Evolutionary conservation across 768 basidiomycete species (phyloP).

Genomic region (button mushroom (Agaricus bisporus)): DNA sequence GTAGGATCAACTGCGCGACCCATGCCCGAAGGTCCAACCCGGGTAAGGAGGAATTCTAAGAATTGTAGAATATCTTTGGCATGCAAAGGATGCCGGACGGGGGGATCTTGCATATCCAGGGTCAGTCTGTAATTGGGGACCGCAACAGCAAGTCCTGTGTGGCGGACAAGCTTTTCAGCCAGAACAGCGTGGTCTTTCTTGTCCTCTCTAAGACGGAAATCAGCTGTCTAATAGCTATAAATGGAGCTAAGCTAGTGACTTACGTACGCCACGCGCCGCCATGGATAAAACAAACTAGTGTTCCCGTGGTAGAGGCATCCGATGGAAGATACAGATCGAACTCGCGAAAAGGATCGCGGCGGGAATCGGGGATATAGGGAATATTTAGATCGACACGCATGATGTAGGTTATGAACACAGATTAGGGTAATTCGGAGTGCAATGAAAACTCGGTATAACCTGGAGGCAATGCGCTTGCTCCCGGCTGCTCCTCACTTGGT

Average conservation of each 20-base stretch:
- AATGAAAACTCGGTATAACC: too few species aligned
- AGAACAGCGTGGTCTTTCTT: constrained; percentile 53
- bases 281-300: constrained; percentile 70
- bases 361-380: constrained; percentile 28
- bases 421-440: not conserved
- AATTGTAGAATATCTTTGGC: constrained; percentile 58
- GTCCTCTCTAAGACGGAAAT: constrained; percentile 49
- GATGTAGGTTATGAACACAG: not conserved
- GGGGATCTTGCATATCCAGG: constrained; percentile 28
- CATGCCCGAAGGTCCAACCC: constrained; percentile 29
- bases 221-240: not conserved
- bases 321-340: constrained; percentile 52
- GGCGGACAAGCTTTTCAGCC: constrained; percentile 44
- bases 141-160: constrained; percentile 52
- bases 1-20: constrained; percentile 29
- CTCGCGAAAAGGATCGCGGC: constrained; percentile 28
- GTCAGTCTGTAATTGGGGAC: constrained; percentile 80
- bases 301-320: constrained; percentile 12
- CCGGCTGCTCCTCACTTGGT: too few species aligned
- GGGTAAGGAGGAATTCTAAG: constrained; percentile 49
- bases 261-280: constrained; percentile 83
- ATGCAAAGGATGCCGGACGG: constrained; percentile 64
- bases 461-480: too few species aligned
- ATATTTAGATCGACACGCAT: constrained; percentile 27
- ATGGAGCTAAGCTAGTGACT: constrained; percentile 19